These are phyloP conservation scores for Pterocarpus santalinus DNA, from an alignment of 306 rosid genomes.

Conservation along the genomic window DNA sequence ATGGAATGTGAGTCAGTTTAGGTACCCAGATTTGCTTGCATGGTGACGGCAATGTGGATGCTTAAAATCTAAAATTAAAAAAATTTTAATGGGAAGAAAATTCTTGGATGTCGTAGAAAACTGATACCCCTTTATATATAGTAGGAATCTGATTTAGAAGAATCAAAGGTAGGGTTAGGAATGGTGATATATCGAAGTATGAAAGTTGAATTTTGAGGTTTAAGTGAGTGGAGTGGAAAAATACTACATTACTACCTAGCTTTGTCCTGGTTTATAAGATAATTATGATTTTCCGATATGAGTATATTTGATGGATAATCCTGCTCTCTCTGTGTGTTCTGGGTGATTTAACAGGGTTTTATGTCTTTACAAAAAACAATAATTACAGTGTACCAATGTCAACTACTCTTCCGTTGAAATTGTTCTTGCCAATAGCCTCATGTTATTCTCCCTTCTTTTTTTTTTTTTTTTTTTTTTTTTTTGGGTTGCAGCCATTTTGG, in stretches of 20 bases:
- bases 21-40: not conserved
- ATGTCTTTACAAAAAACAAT: constrained; percentile 11
- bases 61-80: not conserved
- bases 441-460: not conserved
- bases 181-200: too few relatives aligned
- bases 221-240: not conserved
- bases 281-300: constrained; percentile 12
- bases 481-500: constrained; percentile 85
- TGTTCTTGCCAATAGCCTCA: constrained; percentile 27
- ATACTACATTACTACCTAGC: not conserved
- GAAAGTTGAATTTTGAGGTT: constrained; percentile 20
- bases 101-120: not conserved
- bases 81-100: too few relatives aligned
- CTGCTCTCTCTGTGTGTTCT: constrained; percentile 27
- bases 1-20: not conserved
- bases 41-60: not conserved
- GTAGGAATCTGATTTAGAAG: not conserved
- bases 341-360: constrained; percentile 15
- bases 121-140: not conserved
- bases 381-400: constrained; percentile 16
- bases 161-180: too few relatives aligned
- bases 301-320: not conserved
- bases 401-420: constrained; percentile 27
- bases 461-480: constrained; percentile 26
- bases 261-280: constrained; percentile 16